phyloP scores from a whole-genome alignment of 495 filamentous ascomycete genomes.

The Aspergillus olivimuriae region DNA sequence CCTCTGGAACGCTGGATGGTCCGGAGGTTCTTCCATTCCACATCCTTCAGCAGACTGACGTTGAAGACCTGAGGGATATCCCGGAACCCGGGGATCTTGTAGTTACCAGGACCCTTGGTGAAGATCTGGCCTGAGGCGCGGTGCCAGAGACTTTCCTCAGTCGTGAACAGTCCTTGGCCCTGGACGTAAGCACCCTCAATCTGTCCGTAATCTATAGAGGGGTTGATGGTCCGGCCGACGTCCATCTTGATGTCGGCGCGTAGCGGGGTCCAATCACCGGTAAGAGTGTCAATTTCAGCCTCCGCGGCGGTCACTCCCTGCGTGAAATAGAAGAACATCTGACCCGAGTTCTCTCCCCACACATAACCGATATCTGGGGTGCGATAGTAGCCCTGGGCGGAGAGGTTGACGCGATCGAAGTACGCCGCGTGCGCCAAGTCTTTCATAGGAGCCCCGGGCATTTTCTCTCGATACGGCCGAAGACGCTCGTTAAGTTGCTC shows the following conservation, averaged over 20 bases:
- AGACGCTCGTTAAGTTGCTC: conserved; percentile 83
- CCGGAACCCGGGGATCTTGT: conserved; percentile 96
- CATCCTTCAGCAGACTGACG: conserved; percentile 84
- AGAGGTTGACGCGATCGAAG: conserved; percentile 94
- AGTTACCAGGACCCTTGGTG: conserved; percentile 82
- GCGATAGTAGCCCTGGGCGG: conserved; percentile 92
- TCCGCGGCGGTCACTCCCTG: conserved; percentile 87
- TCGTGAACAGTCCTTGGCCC: conserved; percentile 96
- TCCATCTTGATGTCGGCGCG: conserved; percentile 98
- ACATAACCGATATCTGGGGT: conserved; percentile 97
- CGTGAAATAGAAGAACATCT: conserved; percentile 99
- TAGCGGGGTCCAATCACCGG: conserved; percentile 86
- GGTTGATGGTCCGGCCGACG: conserved; percentile 90
- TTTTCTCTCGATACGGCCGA: conserved; percentile 78
- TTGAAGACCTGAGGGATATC: conserved; percentile 95
- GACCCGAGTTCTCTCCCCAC: conserved; percentile 73
- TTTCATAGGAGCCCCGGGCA: conserved; percentile 73
- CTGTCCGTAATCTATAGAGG: conserved; percentile 93
- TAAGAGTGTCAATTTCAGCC: conserved; percentile 90
- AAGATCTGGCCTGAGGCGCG: conserved; percentile 73
- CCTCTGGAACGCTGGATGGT: conserved; percentile 87
- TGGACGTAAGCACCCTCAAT: conserved; percentile 96
- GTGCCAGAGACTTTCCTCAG: conserved; percentile 84
- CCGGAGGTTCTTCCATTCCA: conserved; percentile 87
- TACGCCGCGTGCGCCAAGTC: conserved; percentile 88